Percentiles rank a stretch among this genome's conserved stretches.
Conservation (phyloP, 2,329 filamentous ascomycete species). For the Tolypocladium capitatum region DNA sequence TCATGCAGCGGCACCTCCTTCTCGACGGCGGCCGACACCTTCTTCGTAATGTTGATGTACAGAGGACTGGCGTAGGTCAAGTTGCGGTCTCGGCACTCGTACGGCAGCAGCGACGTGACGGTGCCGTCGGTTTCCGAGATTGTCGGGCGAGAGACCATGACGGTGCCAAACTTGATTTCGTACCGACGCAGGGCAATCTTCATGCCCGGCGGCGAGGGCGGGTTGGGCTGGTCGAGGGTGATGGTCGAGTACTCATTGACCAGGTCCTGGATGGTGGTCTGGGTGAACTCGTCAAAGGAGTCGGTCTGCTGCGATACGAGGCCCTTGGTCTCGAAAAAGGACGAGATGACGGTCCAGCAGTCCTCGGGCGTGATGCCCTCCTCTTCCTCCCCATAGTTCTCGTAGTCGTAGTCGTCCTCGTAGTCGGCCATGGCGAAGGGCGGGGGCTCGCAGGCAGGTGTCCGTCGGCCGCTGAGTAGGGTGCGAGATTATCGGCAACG, state of each 20-base stretch:
- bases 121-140: slow-evolving; percentile 89
- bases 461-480: background rate
- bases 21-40: slow-evolving; percentile 72
- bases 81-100: slow-evolving; percentile 91
- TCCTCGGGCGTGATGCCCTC: slow-evolving; percentile 83
- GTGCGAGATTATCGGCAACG: background rate
- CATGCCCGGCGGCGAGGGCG: slow-evolving; percentile 60
- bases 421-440: slow-evolving; percentile 37
- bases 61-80: slow-evolving; percentile 89
- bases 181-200: slow-evolving; percentile 81
- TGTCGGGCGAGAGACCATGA: slow-evolving; percentile 78
- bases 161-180: slow-evolving; percentile 84
- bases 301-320: slow-evolving; percentile 95
- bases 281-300: slow-evolving; percentile 95
- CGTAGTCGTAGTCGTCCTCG: slow-evolving; percentile 49
- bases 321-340: slow-evolving; percentile 93
- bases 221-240: slow-evolving; percentile 85
- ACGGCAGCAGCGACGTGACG: slow-evolving; percentile 73
- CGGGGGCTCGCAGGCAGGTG: background rate
- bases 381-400: slow-evolving; percentile 55
- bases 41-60: slow-evolving; percentile 78
- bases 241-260: slow-evolving; percentile 85
- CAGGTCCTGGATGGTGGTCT: slow-evolving; percentile 86
- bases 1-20: slow-evolving; percentile 52
- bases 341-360: slow-evolving; percentile 94